Percentiles rank a stretch among this genome's conserved stretches.
Evolutionary conservation across 768 basidiomycete genomes (phyloP).

Genomic region (Kwoniella shandongensis): DNA sequence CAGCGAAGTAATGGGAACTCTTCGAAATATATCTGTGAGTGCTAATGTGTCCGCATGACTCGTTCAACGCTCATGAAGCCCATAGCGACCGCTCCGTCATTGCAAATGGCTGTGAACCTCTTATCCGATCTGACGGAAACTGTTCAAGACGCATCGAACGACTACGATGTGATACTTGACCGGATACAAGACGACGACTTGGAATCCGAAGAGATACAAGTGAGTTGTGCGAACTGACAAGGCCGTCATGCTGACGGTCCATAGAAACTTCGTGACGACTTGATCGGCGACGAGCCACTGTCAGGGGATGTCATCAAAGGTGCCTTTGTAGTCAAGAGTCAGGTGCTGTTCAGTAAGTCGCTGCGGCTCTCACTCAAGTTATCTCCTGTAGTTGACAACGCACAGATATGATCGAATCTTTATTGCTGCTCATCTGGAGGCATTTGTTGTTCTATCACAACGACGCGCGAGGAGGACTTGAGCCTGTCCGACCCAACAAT

Average conservation of each 20-base stretch:
- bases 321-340: constrained; percentile 22
- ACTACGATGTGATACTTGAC: constrained; percentile 32
- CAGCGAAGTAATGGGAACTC: constrained; percentile 19
- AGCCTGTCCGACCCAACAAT: constrained; percentile 36
- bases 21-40: constrained; percentile 30
- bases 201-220: constrained; percentile 25
- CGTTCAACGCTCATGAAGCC: background rate
- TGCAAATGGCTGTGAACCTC: constrained; percentile 29
- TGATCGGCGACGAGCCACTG: constrained; percentile 19
- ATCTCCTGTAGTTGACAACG: background rate
- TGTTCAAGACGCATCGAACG: constrained; percentile 25
- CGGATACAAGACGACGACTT: constrained; percentile 23
- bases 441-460: constrained; percentile 47
- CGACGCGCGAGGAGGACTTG: constrained; percentile 28
- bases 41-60: too few relatives aligned
- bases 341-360: constrained; percentile 39
- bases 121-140: constrained; percentile 32
- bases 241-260: background rate
- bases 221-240: constrained; percentile 1
- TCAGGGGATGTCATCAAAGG: constrained; percentile 14
- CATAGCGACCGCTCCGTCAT: constrained; percentile 40
- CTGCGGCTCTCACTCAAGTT: background rate
- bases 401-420: constrained; percentile 43
- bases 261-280: constrained; percentile 18
- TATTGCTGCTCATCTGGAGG: constrained; percentile 43